Evolutionary conservation across 2,329 filamentous ascomycete genomes (phyloP).

Genomic region (Scedosporium apiospermum): DNA sequence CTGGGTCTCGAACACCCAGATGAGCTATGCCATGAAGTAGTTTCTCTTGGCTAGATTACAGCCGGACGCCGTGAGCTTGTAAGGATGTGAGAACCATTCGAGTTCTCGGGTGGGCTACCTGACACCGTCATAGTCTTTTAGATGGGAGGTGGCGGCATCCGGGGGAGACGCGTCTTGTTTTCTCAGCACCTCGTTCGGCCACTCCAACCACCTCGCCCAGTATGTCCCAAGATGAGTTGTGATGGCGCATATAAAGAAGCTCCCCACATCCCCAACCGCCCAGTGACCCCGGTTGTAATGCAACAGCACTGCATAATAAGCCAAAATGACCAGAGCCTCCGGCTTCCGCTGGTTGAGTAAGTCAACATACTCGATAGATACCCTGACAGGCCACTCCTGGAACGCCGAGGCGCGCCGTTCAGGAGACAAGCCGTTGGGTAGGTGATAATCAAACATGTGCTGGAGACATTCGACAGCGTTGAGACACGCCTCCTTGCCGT

Average conservation of each 20-base stretch:
- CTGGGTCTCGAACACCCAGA: no score
- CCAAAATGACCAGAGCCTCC: slow-evolving; percentile 29
- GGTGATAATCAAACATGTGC: slow-evolving; percentile 17
- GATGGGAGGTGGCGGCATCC: no score
- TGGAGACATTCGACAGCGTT: slow-evolving; percentile 19
- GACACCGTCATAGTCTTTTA: no score
- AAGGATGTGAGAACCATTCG: no score
- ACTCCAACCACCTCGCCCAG: slow-evolving; percentile 21
- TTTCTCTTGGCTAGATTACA: no score
- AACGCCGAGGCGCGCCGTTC: slow-evolving; percentile 13
- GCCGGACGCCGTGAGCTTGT: no score
- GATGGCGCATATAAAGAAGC: slow-evolving; percentile 17
- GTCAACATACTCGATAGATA: slow-evolving; percentile 19
- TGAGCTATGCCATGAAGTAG: no score
- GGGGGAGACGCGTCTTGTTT: background rate
- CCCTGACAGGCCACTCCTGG: slow-evolving; percentile 8
- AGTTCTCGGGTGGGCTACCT: no score
- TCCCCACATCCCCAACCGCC: slow-evolving; percentile 22
- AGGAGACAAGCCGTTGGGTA: background rate
- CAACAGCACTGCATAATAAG: slow-evolving; percentile 32
- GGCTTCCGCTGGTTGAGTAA: slow-evolving; percentile 24
- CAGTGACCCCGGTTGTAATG: slow-evolving; percentile 23
- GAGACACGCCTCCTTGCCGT: slow-evolving; percentile 8
- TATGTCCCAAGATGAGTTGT: slow-evolving; percentile 17
- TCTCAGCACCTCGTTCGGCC: slow-evolving; percentile 4